These are phyloP conservation scores for Neofusicoccum parvum DNA, from an alignment of 2,329 filamentous ascomycete species.

Conservation along the genomic window DNA sequence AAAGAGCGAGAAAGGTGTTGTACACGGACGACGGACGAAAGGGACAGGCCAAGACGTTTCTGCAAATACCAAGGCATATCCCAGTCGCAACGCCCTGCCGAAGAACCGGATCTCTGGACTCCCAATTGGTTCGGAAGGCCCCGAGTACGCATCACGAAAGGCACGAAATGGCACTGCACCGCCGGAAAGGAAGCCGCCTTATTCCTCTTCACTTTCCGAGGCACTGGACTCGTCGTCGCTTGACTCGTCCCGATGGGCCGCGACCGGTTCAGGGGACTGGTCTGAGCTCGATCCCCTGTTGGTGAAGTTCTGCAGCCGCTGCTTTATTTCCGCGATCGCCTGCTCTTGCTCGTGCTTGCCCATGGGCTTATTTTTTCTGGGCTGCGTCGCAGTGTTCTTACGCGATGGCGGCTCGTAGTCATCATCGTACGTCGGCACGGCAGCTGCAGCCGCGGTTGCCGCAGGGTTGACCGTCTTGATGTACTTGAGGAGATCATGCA, in stretches of 20 bases:
- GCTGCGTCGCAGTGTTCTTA: conserved; percentile 51
- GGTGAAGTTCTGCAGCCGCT: conserved; percentile 53
- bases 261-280: conserved; percentile 41
- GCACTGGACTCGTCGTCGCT: conserved; percentile 58
- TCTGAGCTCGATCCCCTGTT: conserved; percentile 45
- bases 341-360: conserved; percentile 71
- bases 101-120: background rate
- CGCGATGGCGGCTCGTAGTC: conserved; percentile 51
- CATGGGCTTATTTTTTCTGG: conserved; percentile 78
- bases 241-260: conserved; percentile 44
- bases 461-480: conserved; percentile 44
- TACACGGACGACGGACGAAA: conserved; percentile 2
- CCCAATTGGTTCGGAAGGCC: background rate
- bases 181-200: conserved; percentile 17
- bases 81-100: background rate
- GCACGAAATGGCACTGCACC: background rate
- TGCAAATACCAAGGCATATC: background rate
- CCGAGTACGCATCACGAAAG: background rate
- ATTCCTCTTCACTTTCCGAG: conserved; percentile 55
- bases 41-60: background rate
- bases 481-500: conserved; percentile 59
- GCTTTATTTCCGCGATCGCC: conserved; percentile 65
- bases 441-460: conserved; percentile 27
- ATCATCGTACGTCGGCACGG: conserved; percentile 48
- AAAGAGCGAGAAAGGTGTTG: conserved; percentile 3